Conservation (phyloP, 805 yeast species). For the Blastobotrys mokoenaii region DNA sequence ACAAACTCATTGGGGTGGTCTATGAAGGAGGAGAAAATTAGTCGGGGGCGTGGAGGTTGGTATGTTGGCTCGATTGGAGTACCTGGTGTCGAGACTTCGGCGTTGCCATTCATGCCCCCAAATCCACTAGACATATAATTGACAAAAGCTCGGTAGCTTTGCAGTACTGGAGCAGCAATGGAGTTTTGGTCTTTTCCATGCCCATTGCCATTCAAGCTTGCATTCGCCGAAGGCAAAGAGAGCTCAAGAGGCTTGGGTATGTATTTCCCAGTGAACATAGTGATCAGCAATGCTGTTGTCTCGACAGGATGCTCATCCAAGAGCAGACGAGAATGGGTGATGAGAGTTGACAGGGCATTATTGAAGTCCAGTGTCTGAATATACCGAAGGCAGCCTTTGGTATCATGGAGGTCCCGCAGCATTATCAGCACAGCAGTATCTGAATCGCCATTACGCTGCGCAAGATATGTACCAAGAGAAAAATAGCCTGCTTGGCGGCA, state of each 20-base stretch:
- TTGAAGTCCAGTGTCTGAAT: constrained; percentile 63
- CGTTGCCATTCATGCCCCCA: neutral
- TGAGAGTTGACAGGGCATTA: constrained; percentile 65
- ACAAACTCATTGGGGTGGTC: constrained; percentile 83
- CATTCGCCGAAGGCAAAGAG: neutral
- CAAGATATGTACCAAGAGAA: constrained; percentile 58
- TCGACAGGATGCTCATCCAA: constrained; percentile 66
- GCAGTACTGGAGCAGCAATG: constrained; percentile 30
- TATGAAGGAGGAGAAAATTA: constrained; percentile 82
- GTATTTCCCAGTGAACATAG: constrained; percentile 83
- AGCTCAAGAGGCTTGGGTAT: constrained; percentile 31
- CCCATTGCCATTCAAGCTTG: neutral
- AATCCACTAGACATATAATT: constrained; percentile 36
- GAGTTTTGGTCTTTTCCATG: neutral
- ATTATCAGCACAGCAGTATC: constrained; percentile 68
- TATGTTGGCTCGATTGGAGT: constrained; percentile 33
- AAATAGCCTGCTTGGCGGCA: constrained; percentile 66
- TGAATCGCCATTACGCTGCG: constrained; percentile 65
- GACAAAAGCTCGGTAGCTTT: constrained; percentile 51
- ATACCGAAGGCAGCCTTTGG: constrained; percentile 52
- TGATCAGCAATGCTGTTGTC: constrained; percentile 73
- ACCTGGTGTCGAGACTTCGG: neutral
- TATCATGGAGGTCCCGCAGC: constrained; percentile 54
- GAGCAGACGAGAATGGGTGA: constrained; percentile 55
- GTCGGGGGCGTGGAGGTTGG: constrained; percentile 83